A percentile compares a stretch with the other conserved stretches of the same genome.
Conservation (phyloP, 1,284 basidiomycete species). For the Hemileia vastatrix region DNA sequence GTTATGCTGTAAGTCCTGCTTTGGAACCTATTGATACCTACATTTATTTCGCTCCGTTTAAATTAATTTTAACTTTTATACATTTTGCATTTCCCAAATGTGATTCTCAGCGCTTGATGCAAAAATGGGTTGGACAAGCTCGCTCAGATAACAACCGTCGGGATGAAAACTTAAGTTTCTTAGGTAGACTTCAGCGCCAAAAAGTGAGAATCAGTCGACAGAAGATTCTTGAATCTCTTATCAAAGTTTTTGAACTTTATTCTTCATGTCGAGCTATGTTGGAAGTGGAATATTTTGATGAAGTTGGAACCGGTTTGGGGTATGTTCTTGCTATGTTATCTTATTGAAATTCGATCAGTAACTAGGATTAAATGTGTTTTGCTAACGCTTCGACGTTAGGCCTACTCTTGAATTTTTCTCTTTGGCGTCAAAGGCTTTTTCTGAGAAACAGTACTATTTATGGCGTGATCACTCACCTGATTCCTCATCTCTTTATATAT, state of each 20-base stretch:
- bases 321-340: conserved; percentile 91
- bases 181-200: conserved; percentile 83
- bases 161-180: conserved; percentile 80
- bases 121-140: conserved; percentile 29
- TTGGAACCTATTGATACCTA: conserved; percentile 54
- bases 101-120: conserved; percentile 24
- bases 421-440: conserved; percentile 23
- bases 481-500: conserved; percentile 37
- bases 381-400: neutral
- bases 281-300: conserved; percentile 98
- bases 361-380: neutral
- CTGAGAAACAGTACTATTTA: conserved; percentile 25
- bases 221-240: conserved; percentile 89
- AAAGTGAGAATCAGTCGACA: conserved; percentile 93
- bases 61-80: conserved; percentile 64
- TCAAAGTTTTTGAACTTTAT: conserved; percentile 95
- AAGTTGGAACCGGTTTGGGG: conserved; percentile 94
- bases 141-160: conserved; percentile 53
- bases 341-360: conserved; percentile 34
- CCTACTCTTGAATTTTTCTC: conserved; percentile 24
- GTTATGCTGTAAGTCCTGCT: conserved; percentile 61
- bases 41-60: conserved; percentile 35
- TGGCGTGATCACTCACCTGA: conserved; percentile 36
- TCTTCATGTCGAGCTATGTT: conserved; percentile 77
- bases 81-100: conserved; percentile 29